A percentile compares a stretch with the other conserved stretches of the same genome.
These are phyloP conservation scores for Prunus fruticosa DNA, from an alignment of 306 rosid genomes.

Conservation along the genomic window DNA sequence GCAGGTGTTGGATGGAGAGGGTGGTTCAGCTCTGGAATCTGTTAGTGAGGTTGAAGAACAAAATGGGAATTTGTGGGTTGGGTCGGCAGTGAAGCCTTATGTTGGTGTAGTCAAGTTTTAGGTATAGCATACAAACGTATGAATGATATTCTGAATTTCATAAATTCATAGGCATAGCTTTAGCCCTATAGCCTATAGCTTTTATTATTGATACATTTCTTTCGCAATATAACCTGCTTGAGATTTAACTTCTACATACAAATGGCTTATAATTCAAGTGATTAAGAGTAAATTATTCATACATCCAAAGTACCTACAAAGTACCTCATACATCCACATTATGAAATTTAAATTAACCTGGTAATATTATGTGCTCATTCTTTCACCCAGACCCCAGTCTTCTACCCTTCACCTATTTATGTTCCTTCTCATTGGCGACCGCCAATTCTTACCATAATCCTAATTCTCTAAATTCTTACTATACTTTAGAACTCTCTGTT, in stretches of 20 bases:
- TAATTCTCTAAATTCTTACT: not conserved
- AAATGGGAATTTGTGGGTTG: conserved; percentile 52
- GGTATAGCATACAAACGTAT: not conserved
- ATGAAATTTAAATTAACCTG: not conserved
- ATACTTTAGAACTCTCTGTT: too few species aligned
- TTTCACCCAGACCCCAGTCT: not conserved
- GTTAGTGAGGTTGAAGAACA: conserved; percentile 56
- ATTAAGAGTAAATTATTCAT: too few species aligned
- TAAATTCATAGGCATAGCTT: too few species aligned
- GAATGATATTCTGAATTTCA: too few species aligned
- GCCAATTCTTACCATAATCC: not conserved
- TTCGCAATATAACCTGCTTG: too few species aligned
- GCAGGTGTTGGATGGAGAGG: conserved; percentile 44
- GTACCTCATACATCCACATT: too few species aligned
- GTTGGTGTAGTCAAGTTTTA: conserved; percentile 24
- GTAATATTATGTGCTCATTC: not conserved
- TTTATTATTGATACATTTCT: too few species aligned
- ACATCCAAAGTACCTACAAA: too few species aligned
- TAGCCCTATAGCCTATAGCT: too few species aligned
- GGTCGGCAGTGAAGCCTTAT: conserved; percentile 44
- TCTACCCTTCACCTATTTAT: not conserved
- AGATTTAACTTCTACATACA: too few species aligned
- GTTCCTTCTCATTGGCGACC: not conserved
- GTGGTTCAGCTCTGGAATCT: conserved; percentile 29
- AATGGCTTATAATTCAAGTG: too few species aligned